phyloP scores from a whole-genome alignment of 1,139 yeast species.

The Casaregolazyma lundiana region DNA sequence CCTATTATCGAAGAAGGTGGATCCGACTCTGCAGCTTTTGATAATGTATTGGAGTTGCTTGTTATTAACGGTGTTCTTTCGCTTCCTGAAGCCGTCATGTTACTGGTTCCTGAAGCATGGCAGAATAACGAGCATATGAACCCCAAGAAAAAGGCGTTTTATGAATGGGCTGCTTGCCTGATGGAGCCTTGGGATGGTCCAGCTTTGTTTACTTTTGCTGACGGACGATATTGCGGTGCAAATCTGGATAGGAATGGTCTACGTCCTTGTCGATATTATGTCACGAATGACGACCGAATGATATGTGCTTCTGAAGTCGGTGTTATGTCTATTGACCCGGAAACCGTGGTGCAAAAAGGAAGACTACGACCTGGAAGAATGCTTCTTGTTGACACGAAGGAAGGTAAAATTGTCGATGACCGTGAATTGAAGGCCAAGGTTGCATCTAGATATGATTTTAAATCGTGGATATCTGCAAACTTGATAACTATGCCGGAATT shows the following conservation, averaged over 20 bases:
- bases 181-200: conserved; percentile 99
- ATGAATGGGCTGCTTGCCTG: conserved; percentile 98
- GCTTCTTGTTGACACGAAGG: conserved; percentile 90
- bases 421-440: conserved; percentile 77
- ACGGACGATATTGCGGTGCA: conserved; percentile 98
- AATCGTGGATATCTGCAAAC: conserved; percentile 87
- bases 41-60: conserved; percentile 86
- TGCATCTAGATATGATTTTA: conserved; percentile 84
- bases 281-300: conserved; percentile 91
- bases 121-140: conserved; percentile 84
- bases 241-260: conserved; percentile 95
- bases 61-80: conserved; percentile 89
- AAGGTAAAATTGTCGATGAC: conserved; percentile 91
- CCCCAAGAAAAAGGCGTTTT: conserved; percentile 87
- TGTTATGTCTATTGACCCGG: conserved; percentile 85
- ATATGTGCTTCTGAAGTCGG: conserved; percentile 99
- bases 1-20: conserved; percentile 99
- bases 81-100: conserved; percentile 95
- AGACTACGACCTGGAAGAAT: conserved; percentile 94
- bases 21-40: conserved; percentile 98
- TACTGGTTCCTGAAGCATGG: conserved; percentile 98
- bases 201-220: conserved; percentile 93
- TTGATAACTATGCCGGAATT: conserved; percentile 79
- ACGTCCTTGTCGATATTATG: conserved; percentile 96
- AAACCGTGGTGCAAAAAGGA: conserved; percentile 80